phyloP scores from a whole-genome alignment of 2,329 filamentous ascomycete species.

The Albifimbria verrucaria region DNA sequence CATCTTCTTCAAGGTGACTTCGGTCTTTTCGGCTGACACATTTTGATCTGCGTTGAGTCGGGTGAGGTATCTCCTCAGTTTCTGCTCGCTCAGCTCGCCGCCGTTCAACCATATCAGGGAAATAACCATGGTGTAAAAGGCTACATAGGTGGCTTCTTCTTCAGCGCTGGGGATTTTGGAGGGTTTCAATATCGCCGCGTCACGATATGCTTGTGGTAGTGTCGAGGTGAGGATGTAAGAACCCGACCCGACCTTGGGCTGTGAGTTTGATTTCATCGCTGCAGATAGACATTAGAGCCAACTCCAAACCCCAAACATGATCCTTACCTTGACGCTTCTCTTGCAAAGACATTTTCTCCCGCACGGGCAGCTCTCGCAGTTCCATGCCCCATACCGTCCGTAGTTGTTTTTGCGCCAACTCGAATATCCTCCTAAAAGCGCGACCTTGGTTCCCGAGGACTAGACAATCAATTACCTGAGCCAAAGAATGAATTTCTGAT shows the following conservation, averaged over 20 bases:
- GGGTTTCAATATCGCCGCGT: constrained; percentile 64
- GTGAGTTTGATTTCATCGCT: constrained; percentile 43
- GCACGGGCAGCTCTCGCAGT: constrained; percentile 75
- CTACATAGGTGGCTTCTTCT: constrained; percentile 76
- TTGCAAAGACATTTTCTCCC: constrained; percentile 76
- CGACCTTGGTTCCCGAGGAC: constrained; percentile 70
- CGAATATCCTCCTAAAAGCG: constrained; percentile 75
- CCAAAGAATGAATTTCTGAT: background rate
- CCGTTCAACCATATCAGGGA: constrained; percentile 72
- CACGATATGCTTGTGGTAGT: constrained; percentile 65
- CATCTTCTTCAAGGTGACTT: constrained; percentile 70
- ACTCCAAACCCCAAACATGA: no score
- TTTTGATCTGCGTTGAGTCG: constrained; percentile 74
- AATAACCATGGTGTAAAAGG: constrained; percentile 76
- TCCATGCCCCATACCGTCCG: constrained; percentile 83
- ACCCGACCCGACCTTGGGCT: constrained; percentile 58
- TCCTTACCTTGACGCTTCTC: constrained; percentile 69
- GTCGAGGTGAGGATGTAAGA: constrained; percentile 75
- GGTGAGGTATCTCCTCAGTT: constrained; percentile 71
- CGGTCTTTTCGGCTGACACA: constrained; percentile 72
- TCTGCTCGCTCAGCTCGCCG: constrained; percentile 72
- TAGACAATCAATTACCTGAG: constrained; percentile 22
- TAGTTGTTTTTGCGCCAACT: constrained; percentile 70
- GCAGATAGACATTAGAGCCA: background rate
- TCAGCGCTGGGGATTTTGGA: constrained; percentile 61